Percentiles rank a stretch among this genome's conserved stretches.
phyloP scores from a whole-genome alignment of 2,329 filamentous ascomycete genomes.

The Cordyceps javanica region DNA sequence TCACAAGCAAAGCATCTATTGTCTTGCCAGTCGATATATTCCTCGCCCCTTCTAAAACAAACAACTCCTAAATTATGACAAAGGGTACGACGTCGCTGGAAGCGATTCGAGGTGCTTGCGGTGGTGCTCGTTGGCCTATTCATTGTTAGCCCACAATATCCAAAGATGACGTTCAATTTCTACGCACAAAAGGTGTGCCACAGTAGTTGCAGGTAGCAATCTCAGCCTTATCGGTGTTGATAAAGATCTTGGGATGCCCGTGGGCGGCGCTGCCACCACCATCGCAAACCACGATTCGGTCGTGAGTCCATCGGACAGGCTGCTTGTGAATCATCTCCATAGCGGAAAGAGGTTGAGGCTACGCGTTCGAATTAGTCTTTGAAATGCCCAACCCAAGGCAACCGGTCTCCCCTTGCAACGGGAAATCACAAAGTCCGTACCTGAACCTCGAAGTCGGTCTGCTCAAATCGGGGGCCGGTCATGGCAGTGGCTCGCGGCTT shows the following conservation, averaged over 20 bases:
- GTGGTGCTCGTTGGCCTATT: conserved; percentile 84
- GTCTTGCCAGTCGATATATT: not conserved
- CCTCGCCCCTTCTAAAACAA: not conserved
- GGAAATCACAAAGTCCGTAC: conserved; percentile 44
- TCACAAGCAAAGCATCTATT: not conserved
- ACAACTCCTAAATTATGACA: conserved; percentile 40
- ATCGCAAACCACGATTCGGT: conserved; percentile 77
- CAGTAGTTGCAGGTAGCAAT: conserved; percentile 90
- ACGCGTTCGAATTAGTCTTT: conserved; percentile 16
- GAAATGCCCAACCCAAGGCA: not conserved
- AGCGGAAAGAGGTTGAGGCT: conserved; percentile 85
- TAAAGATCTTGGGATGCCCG: conserved; percentile 90
- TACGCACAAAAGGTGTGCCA: conserved; percentile 80
- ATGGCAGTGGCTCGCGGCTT: conserved; percentile 75
- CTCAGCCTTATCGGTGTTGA: conserved; percentile 96
- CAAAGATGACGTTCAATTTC: not conserved
- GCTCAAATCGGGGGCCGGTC: conserved; percentile 92
- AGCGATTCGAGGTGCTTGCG: conserved; percentile 77
- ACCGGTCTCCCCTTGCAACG: not conserved
- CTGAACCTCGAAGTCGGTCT: conserved; percentile 90
- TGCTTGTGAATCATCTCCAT: conserved; percentile 96
- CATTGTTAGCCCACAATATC: conserved; percentile 10
- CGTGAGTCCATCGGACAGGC: conserved; percentile 86
- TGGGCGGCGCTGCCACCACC: conserved; percentile 75
- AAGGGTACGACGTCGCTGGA: conserved; percentile 73